Percentiles rank a stretch among this genome's conserved stretches.
These are phyloP conservation scores for Glarea lozoyensis DNA, from an alignment of 495 filamentous ascomycete genomes.

Conservation along the genomic window DNA sequence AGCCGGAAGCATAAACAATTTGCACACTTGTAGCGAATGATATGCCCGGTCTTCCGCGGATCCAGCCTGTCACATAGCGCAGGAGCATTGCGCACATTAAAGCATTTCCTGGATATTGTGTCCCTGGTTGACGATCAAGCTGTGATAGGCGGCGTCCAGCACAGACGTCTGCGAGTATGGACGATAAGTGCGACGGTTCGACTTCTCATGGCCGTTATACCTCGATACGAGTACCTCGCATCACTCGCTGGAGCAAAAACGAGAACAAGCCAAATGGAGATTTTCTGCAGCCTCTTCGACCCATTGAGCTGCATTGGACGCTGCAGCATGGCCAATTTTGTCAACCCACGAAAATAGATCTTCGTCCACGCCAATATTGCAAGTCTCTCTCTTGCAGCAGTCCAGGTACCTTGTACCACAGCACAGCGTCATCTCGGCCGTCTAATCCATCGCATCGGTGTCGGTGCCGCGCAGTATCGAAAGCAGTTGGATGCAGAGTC, in stretches of 20 bases:
- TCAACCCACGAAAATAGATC: background rate
- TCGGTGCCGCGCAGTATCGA: too few species aligned
- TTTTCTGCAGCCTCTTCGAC: background rate
- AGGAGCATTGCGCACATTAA: slow-evolving; percentile 1
- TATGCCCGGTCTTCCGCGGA: too few species aligned
- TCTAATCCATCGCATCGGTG: too few species aligned
- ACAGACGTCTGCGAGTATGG: background rate
- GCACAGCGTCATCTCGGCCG: background rate
- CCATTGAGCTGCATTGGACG: background rate
- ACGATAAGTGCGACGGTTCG: background rate
- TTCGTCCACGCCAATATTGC: background rate
- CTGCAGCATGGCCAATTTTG: background rate
- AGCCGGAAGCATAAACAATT: too few species aligned
- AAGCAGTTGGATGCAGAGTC: too few species aligned
- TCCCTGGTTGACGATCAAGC: background rate
- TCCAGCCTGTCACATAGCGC: too few species aligned
- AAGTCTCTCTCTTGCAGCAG: background rate
- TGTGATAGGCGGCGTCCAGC: background rate
- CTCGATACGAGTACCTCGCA: too few species aligned
- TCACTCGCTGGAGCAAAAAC: background rate
- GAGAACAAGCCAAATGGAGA: background rate
- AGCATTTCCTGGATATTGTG: background rate
- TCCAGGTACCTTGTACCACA: background rate
- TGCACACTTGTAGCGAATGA: too few species aligned
- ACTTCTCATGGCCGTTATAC: background rate